Evolutionary conservation across 148 eudicot genomes (phyloP).

Genomic region (Dianthus caryophyllus): DNA sequence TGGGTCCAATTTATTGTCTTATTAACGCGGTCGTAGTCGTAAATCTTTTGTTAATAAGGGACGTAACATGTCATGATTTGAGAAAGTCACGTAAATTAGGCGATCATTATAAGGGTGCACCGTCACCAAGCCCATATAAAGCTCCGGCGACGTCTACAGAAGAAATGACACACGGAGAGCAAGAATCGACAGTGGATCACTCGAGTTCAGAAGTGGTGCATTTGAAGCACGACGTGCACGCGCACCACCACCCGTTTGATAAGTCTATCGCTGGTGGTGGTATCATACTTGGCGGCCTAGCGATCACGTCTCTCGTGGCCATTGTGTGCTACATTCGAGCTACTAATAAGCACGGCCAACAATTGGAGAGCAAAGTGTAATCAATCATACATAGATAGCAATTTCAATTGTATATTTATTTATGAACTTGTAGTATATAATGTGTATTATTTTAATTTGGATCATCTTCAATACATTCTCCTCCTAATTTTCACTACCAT

Average conservation of each 20-base stretch:
- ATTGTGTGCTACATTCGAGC: constrained; percentile 16
- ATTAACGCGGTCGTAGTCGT: background rate
- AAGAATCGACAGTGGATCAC: too few relatives aligned
- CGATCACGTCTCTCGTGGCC: constrained; percentile 1
- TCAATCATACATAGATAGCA: too few relatives aligned
- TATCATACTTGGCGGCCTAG: constrained; percentile 9
- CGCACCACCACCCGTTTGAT: constrained; percentile 6
- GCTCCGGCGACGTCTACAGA: background rate
- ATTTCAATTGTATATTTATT: too few relatives aligned
- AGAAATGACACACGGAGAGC: background rate
- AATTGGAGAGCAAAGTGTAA: background rate
- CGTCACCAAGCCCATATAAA: background rate
- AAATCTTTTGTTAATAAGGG: background rate
- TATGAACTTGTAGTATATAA: too few relatives aligned
- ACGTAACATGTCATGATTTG: background rate
- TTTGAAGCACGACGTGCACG: background rate
- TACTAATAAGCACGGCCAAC: constrained; percentile 7
- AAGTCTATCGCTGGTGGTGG: constrained; percentile 14
- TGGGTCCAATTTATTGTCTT: background rate
- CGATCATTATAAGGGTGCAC: background rate
- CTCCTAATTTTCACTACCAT: too few relatives aligned
- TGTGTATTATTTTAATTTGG: too few relatives aligned
- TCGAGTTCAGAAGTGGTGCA: background rate
- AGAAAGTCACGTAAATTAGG: constrained; percentile 2
- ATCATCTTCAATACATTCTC: too few relatives aligned